These are phyloP conservation scores for Terfezia boudieri DNA, from an alignment of 495 filamentous ascomycete species.

Conservation along the genomic window DNA sequence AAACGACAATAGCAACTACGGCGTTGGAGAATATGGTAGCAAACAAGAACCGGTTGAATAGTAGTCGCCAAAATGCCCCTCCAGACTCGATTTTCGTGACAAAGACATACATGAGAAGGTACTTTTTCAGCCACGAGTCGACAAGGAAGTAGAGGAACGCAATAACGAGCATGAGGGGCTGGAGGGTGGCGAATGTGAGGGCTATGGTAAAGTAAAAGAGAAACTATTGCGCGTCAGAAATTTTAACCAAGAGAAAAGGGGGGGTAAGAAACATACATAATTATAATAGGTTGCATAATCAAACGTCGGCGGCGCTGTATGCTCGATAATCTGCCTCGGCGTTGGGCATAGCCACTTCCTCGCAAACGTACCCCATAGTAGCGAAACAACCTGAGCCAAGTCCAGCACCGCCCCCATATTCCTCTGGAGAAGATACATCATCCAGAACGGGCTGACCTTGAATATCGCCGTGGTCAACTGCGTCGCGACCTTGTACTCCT, in stretches of 20 bases:
- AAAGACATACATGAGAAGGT: conserved; percentile 81
- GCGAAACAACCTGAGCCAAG: conserved; percentile 56
- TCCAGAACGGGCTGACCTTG: conserved; percentile 72
- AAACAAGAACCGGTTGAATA: conserved; percentile 84
- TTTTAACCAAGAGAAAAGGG: neutral
- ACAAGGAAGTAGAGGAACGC: conserved; percentile 75
- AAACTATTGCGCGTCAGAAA: conserved; percentile 30
- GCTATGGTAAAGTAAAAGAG: conserved; percentile 82
- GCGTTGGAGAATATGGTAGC: conserved; percentile 57
- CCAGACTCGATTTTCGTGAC: conserved; percentile 91
- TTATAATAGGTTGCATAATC: conserved; percentile 97
- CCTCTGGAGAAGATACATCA: conserved; percentile 76
- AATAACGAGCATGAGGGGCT: conserved; percentile 77
- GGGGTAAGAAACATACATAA: conserved; percentile 21
- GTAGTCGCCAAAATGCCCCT: conserved; percentile 67
- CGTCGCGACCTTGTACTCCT: conserved; percentile 1
- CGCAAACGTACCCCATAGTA: conserved; percentile 59
- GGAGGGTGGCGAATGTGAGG: conserved; percentile 63
- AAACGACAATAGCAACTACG: conserved; percentile 52
- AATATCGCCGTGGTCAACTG: conserved; percentile 35
- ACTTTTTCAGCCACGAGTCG: conserved; percentile 84
- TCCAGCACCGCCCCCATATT: conserved; percentile 83
- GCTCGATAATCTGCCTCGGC: conserved; percentile 77
- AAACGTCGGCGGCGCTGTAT: conserved; percentile 78
- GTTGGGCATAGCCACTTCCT: conserved; percentile 72